phyloP scores from a whole-genome alignment of 2,329 filamentous ascomycete genomes.

The Fusarium pseudograminearum region DNA sequence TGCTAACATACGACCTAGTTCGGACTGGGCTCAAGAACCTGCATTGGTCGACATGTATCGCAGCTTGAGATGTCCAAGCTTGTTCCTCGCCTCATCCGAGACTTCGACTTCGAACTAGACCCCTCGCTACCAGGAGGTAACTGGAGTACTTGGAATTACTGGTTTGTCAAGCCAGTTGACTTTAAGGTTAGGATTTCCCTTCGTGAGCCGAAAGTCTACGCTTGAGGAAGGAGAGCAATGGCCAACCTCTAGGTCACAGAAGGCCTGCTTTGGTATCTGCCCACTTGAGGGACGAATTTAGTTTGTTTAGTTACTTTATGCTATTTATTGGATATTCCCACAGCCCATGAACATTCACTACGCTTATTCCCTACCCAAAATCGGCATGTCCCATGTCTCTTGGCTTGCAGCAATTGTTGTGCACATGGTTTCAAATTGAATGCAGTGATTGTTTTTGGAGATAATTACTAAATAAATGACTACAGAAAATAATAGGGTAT shows the following conservation, averaged over 20 bases:
- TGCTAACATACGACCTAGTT: slow-evolving; percentile 28
- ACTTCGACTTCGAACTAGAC: slow-evolving; percentile 39
- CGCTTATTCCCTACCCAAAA: no score
- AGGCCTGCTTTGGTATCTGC: no score
- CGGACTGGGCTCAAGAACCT: slow-evolving; percentile 41
- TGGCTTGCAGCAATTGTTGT: no score
- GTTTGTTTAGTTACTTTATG: no score
- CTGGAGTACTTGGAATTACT: slow-evolving; percentile 32
- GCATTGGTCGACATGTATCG: slow-evolving; percentile 42
- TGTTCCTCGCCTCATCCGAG: slow-evolving; percentile 35
- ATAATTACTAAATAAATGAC: background rate
- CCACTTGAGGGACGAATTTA: no score
- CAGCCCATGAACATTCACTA: no score
- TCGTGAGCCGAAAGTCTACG: background rate
- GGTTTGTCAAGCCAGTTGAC: slow-evolving; percentile 38
- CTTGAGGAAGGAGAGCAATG: background rate
- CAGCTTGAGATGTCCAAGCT: slow-evolving; percentile 46
- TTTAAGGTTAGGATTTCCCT: background rate
- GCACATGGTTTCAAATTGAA: background rate
- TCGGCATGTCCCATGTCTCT: no score
- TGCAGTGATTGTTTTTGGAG: background rate
- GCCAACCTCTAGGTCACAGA: no score
- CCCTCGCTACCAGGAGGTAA: background rate
- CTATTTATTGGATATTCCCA: no score
- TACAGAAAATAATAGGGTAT: background rate